Evolutionary conservation across 169 alveolate genomes (phyloP), one percentile per base, ranked within the genome.

Genomic region (Plasmodium yoelii): DNA sequence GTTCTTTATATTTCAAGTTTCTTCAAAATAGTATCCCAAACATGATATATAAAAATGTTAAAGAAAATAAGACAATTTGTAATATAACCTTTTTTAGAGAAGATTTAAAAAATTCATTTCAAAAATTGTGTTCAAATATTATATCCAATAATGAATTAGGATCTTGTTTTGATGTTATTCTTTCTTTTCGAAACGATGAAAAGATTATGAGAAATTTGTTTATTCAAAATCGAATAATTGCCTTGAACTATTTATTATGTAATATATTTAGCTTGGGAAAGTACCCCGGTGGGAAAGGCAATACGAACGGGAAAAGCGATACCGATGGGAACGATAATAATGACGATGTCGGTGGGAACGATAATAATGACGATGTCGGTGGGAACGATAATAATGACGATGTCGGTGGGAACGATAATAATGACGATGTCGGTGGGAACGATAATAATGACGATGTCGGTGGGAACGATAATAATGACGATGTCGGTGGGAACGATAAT

Each of bases 131-230:
- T 56, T 68, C 69, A 13, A 9, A 15, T 22, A 73, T 82, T 22
- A 18, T n/a, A 34, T 9, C 86, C 22, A 82, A 63, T 19, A 84
- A 82, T 12, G 28, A 67, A 44, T 42, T 82, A 19, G 47, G 22
- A 4, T 55, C 71, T 0, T 56, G 86, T 9, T 34, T 82, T 1
- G 39, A 82, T 5, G 49, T 67, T 6, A 26, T 82, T 7, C 47
- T 82, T 47, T 39, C 90, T 13, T 82, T 67, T 56, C 86, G 90
- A 1, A 68, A 67, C 13, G 55, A 68, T 13, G 68, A n/a, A 15
- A 82, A 82, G 53, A 28, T 57, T 10, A 18, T 82, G 28, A 67
- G 84, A 69, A 82, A 82, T 53, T 22, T 82, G 49, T 82, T 53
- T 22, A 13, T 82, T 39, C 19, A 59, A 39, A 82, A 82, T 68